phyloP scores from a whole-genome alignment of 371 early-diverging fungal genomes.

The Apophysomyces trapeziformis region DNA sequence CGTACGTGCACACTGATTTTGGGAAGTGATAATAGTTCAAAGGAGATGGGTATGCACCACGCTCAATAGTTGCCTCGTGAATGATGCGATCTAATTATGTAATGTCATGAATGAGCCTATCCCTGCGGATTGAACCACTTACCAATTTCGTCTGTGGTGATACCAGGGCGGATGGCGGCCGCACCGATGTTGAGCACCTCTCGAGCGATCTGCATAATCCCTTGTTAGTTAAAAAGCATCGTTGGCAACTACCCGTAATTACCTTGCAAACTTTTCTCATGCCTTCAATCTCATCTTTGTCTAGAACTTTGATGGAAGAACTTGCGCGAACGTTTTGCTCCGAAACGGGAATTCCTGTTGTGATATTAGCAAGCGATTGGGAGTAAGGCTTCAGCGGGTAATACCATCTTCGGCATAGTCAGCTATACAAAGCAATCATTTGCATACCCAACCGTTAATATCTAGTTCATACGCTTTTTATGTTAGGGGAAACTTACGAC shows the following conservation, averaged over 20 bases:
- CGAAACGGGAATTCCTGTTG: conserved; percentile 67
- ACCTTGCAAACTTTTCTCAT: conserved; percentile 86
- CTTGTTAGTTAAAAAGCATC: background rate
- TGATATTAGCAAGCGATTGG: background rate
- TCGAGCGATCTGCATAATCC: conserved; percentile 65
- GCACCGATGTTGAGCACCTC: conserved; percentile 87
- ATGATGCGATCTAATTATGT: conserved; percentile 68
- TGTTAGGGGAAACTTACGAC: conserved; percentile 44
- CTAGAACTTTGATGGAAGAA: conserved; percentile 71
- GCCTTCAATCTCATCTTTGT: conserved; percentile 74
- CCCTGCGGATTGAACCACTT: conserved; percentile 2
- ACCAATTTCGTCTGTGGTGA: conserved; percentile 90
- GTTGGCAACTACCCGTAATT: background rate
- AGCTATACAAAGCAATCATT: conserved; percentile 37
- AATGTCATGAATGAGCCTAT: background rate
- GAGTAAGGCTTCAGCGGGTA: background rate
- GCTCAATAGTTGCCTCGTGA: conserved; percentile 86
- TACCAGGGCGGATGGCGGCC: conserved; percentile 79
- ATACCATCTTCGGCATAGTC: conserved; percentile 82
- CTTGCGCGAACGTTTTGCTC: conserved; percentile 66
- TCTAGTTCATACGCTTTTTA: no score
- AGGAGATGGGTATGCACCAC: conserved; percentile 92
- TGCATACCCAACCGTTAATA: no score
- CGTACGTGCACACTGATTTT: conserved; percentile 90
- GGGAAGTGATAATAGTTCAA: conserved; percentile 94